A percentile compares a stretch with the other conserved stretches of the same genome.
These are phyloP conservation scores for Populus simonii DNA, from an alignment of 345 rosid genomes.

Conservation along the genomic window DNA sequence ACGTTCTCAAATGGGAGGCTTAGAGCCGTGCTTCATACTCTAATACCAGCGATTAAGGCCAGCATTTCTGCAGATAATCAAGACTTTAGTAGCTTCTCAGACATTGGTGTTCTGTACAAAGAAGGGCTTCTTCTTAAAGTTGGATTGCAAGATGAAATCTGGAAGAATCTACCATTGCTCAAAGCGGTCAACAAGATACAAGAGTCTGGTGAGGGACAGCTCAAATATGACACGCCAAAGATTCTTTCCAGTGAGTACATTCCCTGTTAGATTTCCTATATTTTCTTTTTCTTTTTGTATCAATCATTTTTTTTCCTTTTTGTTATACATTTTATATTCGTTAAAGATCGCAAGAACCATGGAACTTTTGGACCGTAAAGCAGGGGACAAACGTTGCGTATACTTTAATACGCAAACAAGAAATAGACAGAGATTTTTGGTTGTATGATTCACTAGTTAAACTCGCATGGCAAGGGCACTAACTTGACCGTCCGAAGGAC, in stretches of 20 bases:
- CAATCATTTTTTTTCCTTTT: not conserved
- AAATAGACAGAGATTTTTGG: not conserved
- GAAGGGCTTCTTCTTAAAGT: conserved; percentile 87
- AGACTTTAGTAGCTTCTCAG: conserved; percentile 62
- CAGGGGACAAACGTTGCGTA: not conserved
- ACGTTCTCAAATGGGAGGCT: conserved; percentile 76
- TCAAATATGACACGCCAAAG: conserved; percentile 84
- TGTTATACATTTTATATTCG: not conserved
- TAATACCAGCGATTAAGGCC: conserved; percentile 76
- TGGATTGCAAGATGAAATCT: conserved; percentile 69
- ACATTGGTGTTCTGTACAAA: conserved; percentile 77
- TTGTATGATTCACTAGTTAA: not conserved
- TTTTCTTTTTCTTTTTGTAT: not conserved
- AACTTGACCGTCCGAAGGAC: too few relatives aligned
- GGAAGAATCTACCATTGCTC: conserved; percentile 72
- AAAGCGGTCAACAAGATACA: conserved; percentile 51
- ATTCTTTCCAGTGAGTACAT: conserved; percentile 69
- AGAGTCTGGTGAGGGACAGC: conserved; percentile 75
- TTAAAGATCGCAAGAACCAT: not conserved
- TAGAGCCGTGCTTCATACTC: conserved; percentile 72
- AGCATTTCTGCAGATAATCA: conserved; percentile 65
- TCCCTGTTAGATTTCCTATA: not conserved
- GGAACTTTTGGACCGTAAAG: not conserved
- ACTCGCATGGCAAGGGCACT: not conserved
- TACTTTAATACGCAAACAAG: not conserved